These are phyloP conservation scores for Pichia nakasei DNA, from an alignment of 805 yeast genomes.

Conservation along the genomic window DNA sequence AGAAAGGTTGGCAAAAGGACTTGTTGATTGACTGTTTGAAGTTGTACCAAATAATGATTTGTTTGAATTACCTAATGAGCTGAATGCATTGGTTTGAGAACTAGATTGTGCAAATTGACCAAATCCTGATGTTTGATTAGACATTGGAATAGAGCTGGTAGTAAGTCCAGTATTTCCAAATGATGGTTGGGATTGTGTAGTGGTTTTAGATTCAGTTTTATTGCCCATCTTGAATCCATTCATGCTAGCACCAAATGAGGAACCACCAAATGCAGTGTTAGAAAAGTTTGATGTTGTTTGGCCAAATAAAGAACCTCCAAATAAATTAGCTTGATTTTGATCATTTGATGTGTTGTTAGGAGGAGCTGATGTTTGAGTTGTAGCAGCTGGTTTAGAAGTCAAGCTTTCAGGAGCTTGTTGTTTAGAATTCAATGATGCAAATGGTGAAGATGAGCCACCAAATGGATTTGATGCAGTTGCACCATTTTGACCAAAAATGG, in stretches of 20 bases:
- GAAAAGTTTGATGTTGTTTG: conserved; percentile 2
- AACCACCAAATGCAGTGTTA: conserved; percentile 5
- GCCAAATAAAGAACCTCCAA: conserved; percentile 17
- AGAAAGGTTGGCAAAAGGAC: not conserved
- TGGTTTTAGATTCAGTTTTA: not conserved
- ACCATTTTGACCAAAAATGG: not conserved
- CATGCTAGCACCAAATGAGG: not conserved
- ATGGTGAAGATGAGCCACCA: not conserved
- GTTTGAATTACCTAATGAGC: not conserved
- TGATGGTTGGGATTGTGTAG: not conserved
- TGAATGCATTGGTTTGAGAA: not conserved
- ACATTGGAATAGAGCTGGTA: not conserved
- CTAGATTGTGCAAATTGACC: not conserved
- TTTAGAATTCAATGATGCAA: conserved; percentile 8
- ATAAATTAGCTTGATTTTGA: not conserved
- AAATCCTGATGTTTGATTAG: not conserved
- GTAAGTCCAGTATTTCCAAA: too few relatives aligned
- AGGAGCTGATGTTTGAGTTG: not conserved
- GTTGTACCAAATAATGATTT: too few relatives aligned
- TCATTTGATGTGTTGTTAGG: not conserved
- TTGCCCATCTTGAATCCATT: not conserved
- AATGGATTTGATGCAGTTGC: not conserved
- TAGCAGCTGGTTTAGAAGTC: too few relatives aligned
- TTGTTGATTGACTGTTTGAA: too few relatives aligned
- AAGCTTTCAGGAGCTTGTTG: conserved; percentile 1